A percentile compares a stretch with the other conserved stretches of the same genome.
Evolutionary conservation across 208 protist species (phyloP).

Genomic region (Trypanosoma congolense): DNA sequence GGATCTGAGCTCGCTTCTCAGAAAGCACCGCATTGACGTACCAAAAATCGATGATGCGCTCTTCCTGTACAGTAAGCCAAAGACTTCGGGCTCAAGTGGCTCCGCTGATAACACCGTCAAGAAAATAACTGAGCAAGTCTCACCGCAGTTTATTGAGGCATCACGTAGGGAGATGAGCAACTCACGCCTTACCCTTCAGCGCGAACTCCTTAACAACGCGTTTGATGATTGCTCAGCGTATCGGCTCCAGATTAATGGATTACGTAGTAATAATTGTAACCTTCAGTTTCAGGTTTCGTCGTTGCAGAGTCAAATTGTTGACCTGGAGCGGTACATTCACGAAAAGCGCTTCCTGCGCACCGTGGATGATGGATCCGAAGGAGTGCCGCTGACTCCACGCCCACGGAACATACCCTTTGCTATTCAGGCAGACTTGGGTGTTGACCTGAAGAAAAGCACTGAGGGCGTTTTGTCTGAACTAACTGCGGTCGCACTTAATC

Average conservation of each 20-base stretch:
- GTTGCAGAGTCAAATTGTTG: slow-evolving; percentile 38
- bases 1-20: slow-evolving; percentile 42
- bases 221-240: slow-evolving; percentile 72
- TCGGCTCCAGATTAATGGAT: slow-evolving; percentile 48
- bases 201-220: slow-evolving; percentile 58
- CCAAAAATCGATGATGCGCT: slow-evolving; percentile 35
- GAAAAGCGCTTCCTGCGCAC: slow-evolving; percentile 51
- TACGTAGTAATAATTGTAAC: slow-evolving; percentile 41
- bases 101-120: slow-evolving; percentile 5
- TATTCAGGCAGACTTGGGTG: slow-evolving; percentile 65
- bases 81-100: slow-evolving; percentile 2
- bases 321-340: slow-evolving; percentile 64
- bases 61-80: slow-evolving; percentile 34
- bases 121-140: slow-evolving; percentile 26
- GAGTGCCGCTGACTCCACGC: slow-evolving; percentile 45
- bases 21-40: slow-evolving; percentile 49
- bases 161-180: slow-evolving; percentile 49
- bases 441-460: slow-evolving; percentile 64
- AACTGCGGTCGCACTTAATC: slow-evolving; percentile 51
- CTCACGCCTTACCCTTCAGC: slow-evolving; percentile 55
- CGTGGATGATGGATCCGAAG: background rate
- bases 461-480: slow-evolving; percentile 58
- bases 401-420: slow-evolving; percentile 64
- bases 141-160: slow-evolving; percentile 49
- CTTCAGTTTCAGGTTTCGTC: slow-evolving; percentile 34